Conservation (phyloP, 2,329 filamentous ascomycete species). For the Macrophomina pseudophaseolina region DNA sequence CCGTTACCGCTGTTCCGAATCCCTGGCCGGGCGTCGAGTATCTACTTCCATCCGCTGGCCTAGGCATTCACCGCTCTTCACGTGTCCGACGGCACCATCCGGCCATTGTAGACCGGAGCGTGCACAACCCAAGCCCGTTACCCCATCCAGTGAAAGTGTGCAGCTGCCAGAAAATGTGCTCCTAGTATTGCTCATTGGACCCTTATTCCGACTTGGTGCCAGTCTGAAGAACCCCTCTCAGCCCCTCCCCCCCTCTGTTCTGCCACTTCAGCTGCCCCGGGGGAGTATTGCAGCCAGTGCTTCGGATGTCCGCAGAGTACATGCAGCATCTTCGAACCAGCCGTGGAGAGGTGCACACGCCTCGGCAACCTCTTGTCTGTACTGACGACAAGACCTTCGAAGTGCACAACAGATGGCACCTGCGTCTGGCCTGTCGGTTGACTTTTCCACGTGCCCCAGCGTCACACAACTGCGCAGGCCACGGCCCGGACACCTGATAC, state of each 20-base stretch:
- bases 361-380: constrained; percentile 17
- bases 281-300: neutral
- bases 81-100: constrained; percentile 1
- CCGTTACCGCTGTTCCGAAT: neutral
- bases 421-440: constrained; percentile 12
- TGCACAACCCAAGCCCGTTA: neutral
- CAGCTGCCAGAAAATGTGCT: neutral
- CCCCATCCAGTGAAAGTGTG: neutral
- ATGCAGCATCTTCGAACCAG: constrained; percentile 25
- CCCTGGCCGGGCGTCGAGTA: neutral
- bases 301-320: constrained; percentile 15
- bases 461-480: constrained; percentile 3
- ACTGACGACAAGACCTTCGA: neutral
- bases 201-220: neutral
- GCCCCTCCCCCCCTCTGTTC: neutral
- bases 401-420: constrained; percentile 11
- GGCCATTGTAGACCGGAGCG: neutral
- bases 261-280: neutral
- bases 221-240: neutral
- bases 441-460: constrained; percentile 4
- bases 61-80: neutral
- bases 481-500: constrained; percentile 4
- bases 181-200: constrained; percentile 10
- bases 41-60: neutral
- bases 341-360: neutral